Percentiles rank a stretch among this genome's conserved stretches.
Evolutionary conservation across 805 yeast genomes (phyloP).

Genomic region (Starmerella cellae): DNA sequence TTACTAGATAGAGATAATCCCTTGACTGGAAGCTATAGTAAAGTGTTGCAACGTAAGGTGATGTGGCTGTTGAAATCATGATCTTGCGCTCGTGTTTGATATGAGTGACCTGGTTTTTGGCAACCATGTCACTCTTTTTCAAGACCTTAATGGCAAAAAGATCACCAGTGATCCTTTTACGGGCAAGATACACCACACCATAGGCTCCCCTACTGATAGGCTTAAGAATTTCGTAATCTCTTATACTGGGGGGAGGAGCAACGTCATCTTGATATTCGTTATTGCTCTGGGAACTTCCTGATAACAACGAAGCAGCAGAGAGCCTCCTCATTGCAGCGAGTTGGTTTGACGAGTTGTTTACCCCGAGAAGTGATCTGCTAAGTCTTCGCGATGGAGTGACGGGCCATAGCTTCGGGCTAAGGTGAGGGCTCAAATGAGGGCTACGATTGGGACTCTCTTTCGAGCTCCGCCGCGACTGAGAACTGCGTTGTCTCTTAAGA

Average conservation of each 20-base stretch:
- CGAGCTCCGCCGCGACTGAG: conserved; percentile 11
- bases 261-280: conserved; percentile 1
- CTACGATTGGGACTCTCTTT: conserved; percentile 9
- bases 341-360: neutral
- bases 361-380: conserved; percentile 2
- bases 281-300: neutral
- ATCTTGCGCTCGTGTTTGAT: conserved; percentile 92
- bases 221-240: conserved; percentile 78
- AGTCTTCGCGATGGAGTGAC: conserved; percentile 11
- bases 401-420: conserved; percentile 16
- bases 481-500: conserved; percentile 9
- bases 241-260: conserved; percentile 46
- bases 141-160: conserved; percentile 88
- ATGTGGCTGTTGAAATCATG: conserved; percentile 84
- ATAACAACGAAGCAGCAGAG: conserved; percentile 8
- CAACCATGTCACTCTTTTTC: conserved; percentile 88
- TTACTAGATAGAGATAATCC: conserved; percentile 77
- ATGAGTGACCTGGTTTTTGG: conserved; percentile 89
- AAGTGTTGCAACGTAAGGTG: conserved; percentile 83
- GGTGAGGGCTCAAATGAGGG: conserved; percentile 13
- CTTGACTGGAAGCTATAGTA: conserved; percentile 79
- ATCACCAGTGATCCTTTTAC: conserved; percentile 77
- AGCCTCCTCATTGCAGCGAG: conserved; percentile 2
- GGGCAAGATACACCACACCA: conserved; percentile 84
- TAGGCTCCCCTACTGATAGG: conserved; percentile 96